Evolutionary conservation across 2,329 filamentous ascomycete species (phyloP), one percentile per base, ranked within the genome.

Genomic region (Arthrinium puccinioides): DNA sequence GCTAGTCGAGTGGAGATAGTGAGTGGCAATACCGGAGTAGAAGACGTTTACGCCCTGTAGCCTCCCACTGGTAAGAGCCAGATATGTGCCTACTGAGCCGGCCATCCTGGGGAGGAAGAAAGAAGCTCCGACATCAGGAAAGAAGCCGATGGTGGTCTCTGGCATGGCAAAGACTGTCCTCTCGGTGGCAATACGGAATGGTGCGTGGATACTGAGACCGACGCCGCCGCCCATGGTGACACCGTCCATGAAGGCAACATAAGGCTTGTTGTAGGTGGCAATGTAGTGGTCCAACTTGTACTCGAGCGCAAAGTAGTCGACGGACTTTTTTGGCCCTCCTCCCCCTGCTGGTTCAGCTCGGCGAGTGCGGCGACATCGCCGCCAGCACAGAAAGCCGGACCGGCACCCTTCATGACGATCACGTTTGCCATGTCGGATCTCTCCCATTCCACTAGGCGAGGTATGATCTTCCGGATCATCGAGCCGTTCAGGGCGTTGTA

Each of bases 211-310:
- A 60, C 86, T 94, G 39, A 98, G 75, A 6, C 92, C 92, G 37
- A 97, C 92, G 48, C 92, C 92, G 39, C 92, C 92, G 39, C 92
- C 92, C 92, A 98, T 98, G 36, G 94, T 98, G 60, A 95, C 85
- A 42, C 92, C 92, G 56, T 98, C 92, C 82, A 98, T 94, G 56
- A 97, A 84, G 21, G 92, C 85, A 36, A 98, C 79, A 56, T 92
- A 94, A 0, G 92, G 92, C 68, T 96, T 98, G 44, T 70, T 59
- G 66, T 95, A 96, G 25, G 89, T 96, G 16, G 92, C 86, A 57
- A 98, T 95, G 50, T 90, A 72, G 64, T 98, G 92, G 60, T 98
- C 86, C 45, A 98, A 80, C 66, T 87, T 83, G 72, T 97, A 98
- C 80, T 98, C 94, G 40, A 92, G 80, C 10, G 69, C 87, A 59